Percentiles rank a stretch among this genome's conserved stretches.
phyloP scores from a whole-genome alignment of 768 basidiomycete species.

The Peribolospora kevripleyi region DNA sequence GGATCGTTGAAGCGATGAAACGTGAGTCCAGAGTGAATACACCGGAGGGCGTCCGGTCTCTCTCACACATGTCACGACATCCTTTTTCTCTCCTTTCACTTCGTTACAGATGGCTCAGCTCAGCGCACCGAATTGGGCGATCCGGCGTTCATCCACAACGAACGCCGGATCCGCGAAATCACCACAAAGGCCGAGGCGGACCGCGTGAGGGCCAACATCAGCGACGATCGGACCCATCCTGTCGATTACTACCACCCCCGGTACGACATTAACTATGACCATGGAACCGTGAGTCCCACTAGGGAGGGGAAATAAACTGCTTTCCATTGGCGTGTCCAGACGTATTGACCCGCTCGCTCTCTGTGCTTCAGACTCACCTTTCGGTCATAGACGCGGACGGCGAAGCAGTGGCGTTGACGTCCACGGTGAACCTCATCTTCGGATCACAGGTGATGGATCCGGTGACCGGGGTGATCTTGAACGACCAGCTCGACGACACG shows the following conservation, averaged over 20 bases:
- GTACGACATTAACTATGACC: conserved; percentile 49
- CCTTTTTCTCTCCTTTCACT: conserved; percentile 2
- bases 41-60: too few relatives aligned
- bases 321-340: too few relatives aligned
- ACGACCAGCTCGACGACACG: conserved; percentile 83
- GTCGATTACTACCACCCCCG: conserved; percentile 63
- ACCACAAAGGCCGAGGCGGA: conserved; percentile 29
- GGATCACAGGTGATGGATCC: conserved; percentile 71
- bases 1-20: conserved; percentile 63
- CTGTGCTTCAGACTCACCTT: conserved; percentile 42
- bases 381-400: conserved; percentile 60
- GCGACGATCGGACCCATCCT: conserved; percentile 58
- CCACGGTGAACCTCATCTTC: conserved; percentile 72
- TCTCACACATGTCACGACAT: background rate
- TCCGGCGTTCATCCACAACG: conserved; percentile 28
- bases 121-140: conserved; percentile 63
- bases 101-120: conserved; percentile 34
- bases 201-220: conserved; percentile 39
- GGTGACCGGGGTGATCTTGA: conserved; percentile 65
- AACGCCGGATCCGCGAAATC: conserved; percentile 6
- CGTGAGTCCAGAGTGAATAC: conserved; percentile 25
- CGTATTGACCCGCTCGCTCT: background rate
- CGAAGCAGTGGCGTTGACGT: conserved; percentile 61
- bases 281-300: conserved; percentile 46
- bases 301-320: too few relatives aligned